Base-by-base conservation (phyloP, 371 early-diverging fungal species). In the Mortierella sp. region DNA sequence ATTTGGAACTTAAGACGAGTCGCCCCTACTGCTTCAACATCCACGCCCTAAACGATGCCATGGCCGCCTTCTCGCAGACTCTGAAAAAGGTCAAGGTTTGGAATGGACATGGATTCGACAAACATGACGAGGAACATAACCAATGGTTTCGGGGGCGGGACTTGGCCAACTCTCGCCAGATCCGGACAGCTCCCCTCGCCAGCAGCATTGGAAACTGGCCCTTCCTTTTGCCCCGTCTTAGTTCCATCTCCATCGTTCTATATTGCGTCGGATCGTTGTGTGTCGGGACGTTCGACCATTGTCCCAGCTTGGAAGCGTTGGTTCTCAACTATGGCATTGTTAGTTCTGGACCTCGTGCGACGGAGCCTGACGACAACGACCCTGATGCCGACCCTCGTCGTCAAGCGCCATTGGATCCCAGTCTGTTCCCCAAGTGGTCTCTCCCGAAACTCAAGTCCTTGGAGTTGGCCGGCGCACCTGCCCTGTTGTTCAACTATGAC, bases 341-440 rank as follows among this genome's bases (percentile, higher is more conserved):
- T n/a, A 34, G 67, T 6, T 24, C 1, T 67, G 14, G 21, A 6
- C n/a, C 40, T 24, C 67, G 19, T 10, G 31, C 40, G 13, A 13
- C 28, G 10, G 5, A 24, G n/a, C 37, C 6, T 24, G 55, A 21
- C 69, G 40, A 37, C 70, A 69, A n/a, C 31, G 31, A 46, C 50
- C 26, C 31, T 28, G 48, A 31, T 13, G 48, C 28, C 5, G 48
- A 48, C 28, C 71, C 46, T 50, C 50, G 43, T n/a, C 48, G 19
- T 2, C 77, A 77, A 46, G 72, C 72, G 16, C 34, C 40, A 8
- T 2, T 54, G 9, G 64, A 69, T 3, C 8, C 28, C 26, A 37
- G 37, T 19, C n/a, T 73, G 6, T 78, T 78, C 19, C 70, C 78
- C 26, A 44, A 43, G 44, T 79, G 79, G 79, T 71, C 8, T 26